Conservation (phyloP, 2,329 filamentous ascomycete species). For the Rhinocladiella similis region DNA sequence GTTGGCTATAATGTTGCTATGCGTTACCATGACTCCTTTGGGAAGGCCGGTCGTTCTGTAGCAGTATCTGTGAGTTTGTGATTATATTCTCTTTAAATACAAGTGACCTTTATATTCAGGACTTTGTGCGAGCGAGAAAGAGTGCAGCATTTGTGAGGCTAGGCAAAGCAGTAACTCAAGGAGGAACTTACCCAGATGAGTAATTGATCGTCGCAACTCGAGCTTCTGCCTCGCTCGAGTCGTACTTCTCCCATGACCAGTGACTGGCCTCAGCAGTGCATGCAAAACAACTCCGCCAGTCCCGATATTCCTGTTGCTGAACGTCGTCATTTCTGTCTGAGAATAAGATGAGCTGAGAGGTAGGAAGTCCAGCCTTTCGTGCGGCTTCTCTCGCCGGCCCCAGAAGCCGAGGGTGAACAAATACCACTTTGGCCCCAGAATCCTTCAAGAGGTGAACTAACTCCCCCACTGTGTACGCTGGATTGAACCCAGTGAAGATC, state of each 20-base stretch:
- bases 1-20: conserved; percentile 52
- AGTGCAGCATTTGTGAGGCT: no score
- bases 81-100: neutral
- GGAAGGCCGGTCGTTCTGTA: conserved; percentile 50
- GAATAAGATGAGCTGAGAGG: no score
- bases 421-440: conserved; percentile 48
- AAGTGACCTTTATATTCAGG: conserved; percentile 51
- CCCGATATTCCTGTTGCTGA: conserved; percentile 7
- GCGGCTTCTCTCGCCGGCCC: conserved; percentile 39
- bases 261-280: conserved; percentile 32
- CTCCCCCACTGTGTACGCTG: conserved; percentile 52
- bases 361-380: conserved; percentile 5
- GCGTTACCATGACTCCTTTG: conserved; percentile 52
- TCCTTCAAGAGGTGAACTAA: conserved; percentile 53
- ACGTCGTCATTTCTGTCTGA: no score
- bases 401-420: conserved; percentile 51
- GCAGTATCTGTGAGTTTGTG: neutral
- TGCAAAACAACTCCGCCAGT: conserved; percentile 12
- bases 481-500: conserved; percentile 37
- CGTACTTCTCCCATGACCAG: conserved; percentile 25
- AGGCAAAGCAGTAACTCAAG: no score
- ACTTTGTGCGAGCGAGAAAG: no score
- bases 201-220: neutral
- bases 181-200: conserved; percentile 41
- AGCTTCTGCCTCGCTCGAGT: neutral